Evolutionary conservation across 352 stramenopile species (phyloP), one percentile per base, ranked within the genome.

Genomic region (Elongisporangium senticosum): DNA sequence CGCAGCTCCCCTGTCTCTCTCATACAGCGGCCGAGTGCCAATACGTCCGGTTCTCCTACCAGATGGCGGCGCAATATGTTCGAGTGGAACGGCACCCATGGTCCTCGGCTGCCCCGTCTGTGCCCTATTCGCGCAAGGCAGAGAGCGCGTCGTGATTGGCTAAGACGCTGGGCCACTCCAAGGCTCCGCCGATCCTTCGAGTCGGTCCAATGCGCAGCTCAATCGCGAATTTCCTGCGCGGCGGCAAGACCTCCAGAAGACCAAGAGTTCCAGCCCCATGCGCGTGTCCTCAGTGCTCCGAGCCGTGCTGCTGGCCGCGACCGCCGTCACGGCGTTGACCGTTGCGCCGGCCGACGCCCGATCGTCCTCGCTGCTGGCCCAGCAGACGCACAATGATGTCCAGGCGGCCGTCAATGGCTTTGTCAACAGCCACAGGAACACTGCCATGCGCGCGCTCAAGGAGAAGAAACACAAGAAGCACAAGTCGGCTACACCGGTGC

Each of bases 211-310:
- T 43, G 33, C 33, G 33, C 33, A 43, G 33, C 33, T 43, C 33
- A 43, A 43, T 43, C 13, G 33, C 33, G 33, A 43, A 43, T 43
- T 43, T 43, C 33, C 33, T 43, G 33, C 33, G 33, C 33, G 33
- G 33, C 33, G 33, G 10, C 33, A 43, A 43, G 33, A 43, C 33
- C 33, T 43, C 33, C 7, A 53, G 39, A 14, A 53, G 21, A 49
- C 26, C 17, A 52, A 21, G 20, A 40, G 17, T 26, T 2, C 26
- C 19, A 11, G 26, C 23, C 71, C 14, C 14, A 91, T 91, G 82
- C 75, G 72, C 58, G 78, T 83, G 59, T 76, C 75, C 20, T 61
- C 59, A 61, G 63, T 86, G 51, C 69, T 88, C 50, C 81, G 71
- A 49, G 50, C 80, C 26, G 64, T 83, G 24, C 50, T 89, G 59